These are phyloP conservation scores for Corymbia calophylla DNA, from an alignment of 441 rosid genomes.

Conservation along the genomic window DNA sequence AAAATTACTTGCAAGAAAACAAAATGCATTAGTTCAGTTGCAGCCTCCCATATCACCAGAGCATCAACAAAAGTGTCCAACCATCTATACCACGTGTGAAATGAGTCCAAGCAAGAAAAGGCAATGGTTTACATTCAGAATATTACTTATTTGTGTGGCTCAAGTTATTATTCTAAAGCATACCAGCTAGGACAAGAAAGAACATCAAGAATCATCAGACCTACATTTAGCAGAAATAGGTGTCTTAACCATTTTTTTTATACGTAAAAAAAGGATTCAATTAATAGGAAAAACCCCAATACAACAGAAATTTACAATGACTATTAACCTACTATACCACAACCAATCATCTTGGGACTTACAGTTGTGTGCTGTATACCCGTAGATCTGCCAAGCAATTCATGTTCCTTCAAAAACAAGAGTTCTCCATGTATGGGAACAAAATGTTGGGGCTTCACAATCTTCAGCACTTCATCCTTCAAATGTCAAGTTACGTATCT, in stretches of 20 bases:
- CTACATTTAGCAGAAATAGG: background rate
- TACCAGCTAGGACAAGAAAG: background rate
- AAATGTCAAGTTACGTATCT: background rate
- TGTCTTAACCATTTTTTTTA: background rate
- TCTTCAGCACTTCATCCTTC: constrained; percentile 94
- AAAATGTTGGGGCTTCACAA: constrained; percentile 96
- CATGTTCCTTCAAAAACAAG: constrained; percentile 94
- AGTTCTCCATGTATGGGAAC: constrained; percentile 98
- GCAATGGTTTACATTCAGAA: background rate
- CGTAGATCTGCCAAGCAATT: constrained; percentile 84
- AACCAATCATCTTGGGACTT: constrained; percentile 22
- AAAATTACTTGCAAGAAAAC: background rate
- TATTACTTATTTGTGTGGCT: background rate
- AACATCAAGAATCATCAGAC: background rate
- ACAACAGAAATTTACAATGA: background rate
- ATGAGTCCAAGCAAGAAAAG: background rate
- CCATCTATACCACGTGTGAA: background rate
- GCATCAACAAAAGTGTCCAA: background rate
- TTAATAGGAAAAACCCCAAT: background rate
- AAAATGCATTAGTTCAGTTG: background rate
- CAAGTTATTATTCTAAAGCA: background rate
- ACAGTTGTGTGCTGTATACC: constrained; percentile 93
- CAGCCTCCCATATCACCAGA: background rate
- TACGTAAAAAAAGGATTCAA: background rate
- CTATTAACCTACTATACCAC: background rate